Percentiles rank a stretch among this genome's conserved stretches.
phyloP scores from a whole-genome alignment of 495 filamentous ascomycete species.

The Beverwykella pulmonaria region DNA sequence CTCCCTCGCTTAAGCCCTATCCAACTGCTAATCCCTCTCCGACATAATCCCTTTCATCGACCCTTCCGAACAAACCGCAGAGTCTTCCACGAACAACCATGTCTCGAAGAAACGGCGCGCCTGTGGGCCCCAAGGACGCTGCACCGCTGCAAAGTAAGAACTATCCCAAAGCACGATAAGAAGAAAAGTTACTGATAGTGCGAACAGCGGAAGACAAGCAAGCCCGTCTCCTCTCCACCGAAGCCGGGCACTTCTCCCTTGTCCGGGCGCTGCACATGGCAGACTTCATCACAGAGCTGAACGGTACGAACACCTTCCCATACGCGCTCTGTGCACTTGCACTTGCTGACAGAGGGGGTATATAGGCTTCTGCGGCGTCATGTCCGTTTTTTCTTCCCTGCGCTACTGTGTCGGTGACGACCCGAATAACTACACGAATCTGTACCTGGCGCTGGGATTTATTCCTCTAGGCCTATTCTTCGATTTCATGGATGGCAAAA shows the following conservation, averaged over 20 bases:
- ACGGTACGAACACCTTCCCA: conserved; percentile 61
- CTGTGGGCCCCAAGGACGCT: conserved; percentile 37
- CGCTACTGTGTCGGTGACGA: conserved; percentile 81
- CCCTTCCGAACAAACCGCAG: background rate
- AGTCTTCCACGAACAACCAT: conserved; percentile 24
- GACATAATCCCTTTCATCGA: background rate
- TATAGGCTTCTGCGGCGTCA: conserved; percentile 76
- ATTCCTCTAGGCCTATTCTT: conserved; percentile 96
- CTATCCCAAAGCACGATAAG: background rate
- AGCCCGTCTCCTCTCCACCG: conserved; percentile 74
- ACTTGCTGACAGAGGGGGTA: conserved; percentile 1
- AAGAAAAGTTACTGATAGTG: background rate
- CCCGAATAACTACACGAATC: conserved; percentile 61
- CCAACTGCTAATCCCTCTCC: background rate
- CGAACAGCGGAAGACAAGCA: conserved; percentile 69
- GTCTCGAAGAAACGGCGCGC: conserved; percentile 43
- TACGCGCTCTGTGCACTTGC: too few species aligned
- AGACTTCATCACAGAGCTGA: conserved; percentile 92
- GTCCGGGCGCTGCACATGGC: conserved; percentile 86
- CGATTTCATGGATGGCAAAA: conserved; percentile 97
- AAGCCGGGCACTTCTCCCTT: conserved; percentile 79
- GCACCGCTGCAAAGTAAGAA: conserved; percentile 14
- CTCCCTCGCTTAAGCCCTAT: background rate
- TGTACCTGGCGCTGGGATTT: conserved; percentile 82
- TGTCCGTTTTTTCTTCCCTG: conserved; percentile 95